Base-by-base conservation (phyloP, 2,329 filamentous ascomycete species). In the Nothopassalora personata region DNA sequence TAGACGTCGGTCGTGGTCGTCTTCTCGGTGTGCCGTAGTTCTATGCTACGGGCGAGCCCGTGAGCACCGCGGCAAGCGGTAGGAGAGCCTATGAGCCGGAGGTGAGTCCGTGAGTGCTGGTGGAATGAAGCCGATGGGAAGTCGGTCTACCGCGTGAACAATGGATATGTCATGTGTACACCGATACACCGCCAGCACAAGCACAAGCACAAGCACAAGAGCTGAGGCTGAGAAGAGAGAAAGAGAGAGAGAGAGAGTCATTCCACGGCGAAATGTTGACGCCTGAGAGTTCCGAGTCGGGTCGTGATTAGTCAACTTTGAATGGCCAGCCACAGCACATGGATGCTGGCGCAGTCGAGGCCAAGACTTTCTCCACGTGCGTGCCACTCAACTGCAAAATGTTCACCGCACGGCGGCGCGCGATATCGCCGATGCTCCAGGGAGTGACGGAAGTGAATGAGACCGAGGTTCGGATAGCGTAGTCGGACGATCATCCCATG, bases 401-500 rank as follows among this genome's bases (percentile, higher is more conserved):
- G 3, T 6, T n/a, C 15, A 34, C n/a, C 18, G 49, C 49, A 51
- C 49, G 4, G 28, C 8, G 15, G 28, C 8, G 15, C 49, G n/a
- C 34, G 4, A 34, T 19, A 19, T 34, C 28, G n/a, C 34, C 28
- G 15, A 51, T 10, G 30, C 27, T 34, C 28, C 10, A 19, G 30
- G n/a, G 27, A 30, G 49, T 5, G 5, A 31, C n/a, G 6, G 49
- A 18, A 51, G 49, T 33, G 49, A 51, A 34, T 51, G 28, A 31
- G 43, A 4, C 19, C 9, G 15, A 5, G 23, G 23, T 1, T 23
- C 23, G 3, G 9, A 15, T 1, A 18, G 49, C n/a, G 34, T 11
- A 28, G 34, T 43, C n/a, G 11, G 28, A 52, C 15, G 36, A 19
- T 55, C 47, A 53, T 55, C 45, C 36, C 55, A 56, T 58, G 43